Evolutionary conservation across 306 rosid species (phyloP).

Genomic region (Comarum palustre): DNA sequence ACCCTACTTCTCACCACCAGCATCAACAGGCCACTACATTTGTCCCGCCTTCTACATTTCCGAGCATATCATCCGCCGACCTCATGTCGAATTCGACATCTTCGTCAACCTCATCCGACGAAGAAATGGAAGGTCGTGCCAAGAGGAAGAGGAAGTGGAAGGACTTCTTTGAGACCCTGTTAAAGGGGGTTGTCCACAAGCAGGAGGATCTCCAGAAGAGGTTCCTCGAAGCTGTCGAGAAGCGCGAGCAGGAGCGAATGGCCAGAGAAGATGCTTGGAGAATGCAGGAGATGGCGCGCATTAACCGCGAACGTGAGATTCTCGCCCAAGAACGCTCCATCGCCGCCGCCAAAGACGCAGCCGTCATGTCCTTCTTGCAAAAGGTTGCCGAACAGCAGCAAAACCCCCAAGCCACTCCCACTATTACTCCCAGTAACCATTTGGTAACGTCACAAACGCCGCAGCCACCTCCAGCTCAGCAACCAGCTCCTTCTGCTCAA

Average conservation of each 20-base stretch:
- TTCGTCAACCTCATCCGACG: slow-evolving; percentile 70
- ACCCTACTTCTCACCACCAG: slow-evolving; percentile 1
- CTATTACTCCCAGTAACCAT: slow-evolving; percentile 12
- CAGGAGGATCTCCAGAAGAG: slow-evolving; percentile 76
- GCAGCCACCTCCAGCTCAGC: not conserved
- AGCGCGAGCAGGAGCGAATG: slow-evolving; percentile 58
- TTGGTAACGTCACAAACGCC: not conserved
- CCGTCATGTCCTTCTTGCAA: slow-evolving; percentile 73
- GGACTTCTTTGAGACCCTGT: slow-evolving; percentile 71
- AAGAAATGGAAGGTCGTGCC: slow-evolving; percentile 37
- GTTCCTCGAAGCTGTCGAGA: slow-evolving; percentile 78
- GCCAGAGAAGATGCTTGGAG: slow-evolving; percentile 81
- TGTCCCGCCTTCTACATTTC: slow-evolving; percentile 27
- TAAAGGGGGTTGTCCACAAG: slow-evolving; percentile 70
- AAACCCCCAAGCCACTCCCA: slow-evolving; percentile 16
- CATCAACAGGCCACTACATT: slow-evolving; percentile 5
- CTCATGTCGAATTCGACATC: slow-evolving; percentile 56
- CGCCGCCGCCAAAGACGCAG: slow-evolving; percentile 67
- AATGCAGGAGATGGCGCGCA: slow-evolving; percentile 60
- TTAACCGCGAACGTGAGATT: slow-evolving; percentile 62
- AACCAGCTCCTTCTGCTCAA: not conserved
- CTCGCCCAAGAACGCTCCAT: slow-evolving; percentile 69
- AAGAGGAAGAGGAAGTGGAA: slow-evolving; percentile 86
- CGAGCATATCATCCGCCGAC: slow-evolving; percentile 33
- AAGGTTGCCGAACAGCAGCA: slow-evolving; percentile 58